Base-by-base conservation (phyloP, 1,139 yeast species). In the Lodderomyces pseudojiufengensis region DNA sequence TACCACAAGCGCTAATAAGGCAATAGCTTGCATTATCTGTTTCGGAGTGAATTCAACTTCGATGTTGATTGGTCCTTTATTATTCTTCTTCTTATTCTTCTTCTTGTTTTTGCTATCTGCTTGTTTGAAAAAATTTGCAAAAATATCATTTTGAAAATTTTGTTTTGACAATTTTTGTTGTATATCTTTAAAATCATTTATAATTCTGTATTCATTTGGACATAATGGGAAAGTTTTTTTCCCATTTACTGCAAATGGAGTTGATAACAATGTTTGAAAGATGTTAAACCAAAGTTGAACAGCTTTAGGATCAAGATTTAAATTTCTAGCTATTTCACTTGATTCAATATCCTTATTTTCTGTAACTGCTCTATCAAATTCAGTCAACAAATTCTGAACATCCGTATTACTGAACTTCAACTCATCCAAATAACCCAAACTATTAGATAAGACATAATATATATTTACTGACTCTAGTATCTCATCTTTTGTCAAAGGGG, bases 221-320 rank as follows among this genome's bases (percentile, higher is more conserved):
- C 66, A 61, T 28, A 64, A 50, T 3, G 65, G 49, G 14, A 61
- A 54, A 32, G 50, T 48, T 23, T 54, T 48, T 13, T 49, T 43
- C 16, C 46, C 52, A 4, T 52, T 55, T 11, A 50, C 51, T 8
- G 59, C 50, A 39, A 53, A 59, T 1, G 69, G 70, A 6, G 57
- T 55, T 9, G 58, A 50, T 8, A 59, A 48, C 34, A 65, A 54
- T 9, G 51, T 47, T 22, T 54, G 52, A 43, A 65, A 65, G 3
- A 61, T 49, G 6, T 54, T 50, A 37, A 61, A 58, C 72, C 72
- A 66, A 5, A 45, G 52, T 14, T 39, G 35, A 5, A 54, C 61
- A n/a, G 51, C 47, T 8, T 46, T 49, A n/a, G 41, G 37, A 8
- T 49, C 37, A 13, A 55, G 29, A 14, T 46, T 38, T 11, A 46